These are phyloP conservation scores for Colletotrichum sp. DNA, from an alignment of 2,329 filamentous ascomycete species.

Conservation along the genomic window DNA sequence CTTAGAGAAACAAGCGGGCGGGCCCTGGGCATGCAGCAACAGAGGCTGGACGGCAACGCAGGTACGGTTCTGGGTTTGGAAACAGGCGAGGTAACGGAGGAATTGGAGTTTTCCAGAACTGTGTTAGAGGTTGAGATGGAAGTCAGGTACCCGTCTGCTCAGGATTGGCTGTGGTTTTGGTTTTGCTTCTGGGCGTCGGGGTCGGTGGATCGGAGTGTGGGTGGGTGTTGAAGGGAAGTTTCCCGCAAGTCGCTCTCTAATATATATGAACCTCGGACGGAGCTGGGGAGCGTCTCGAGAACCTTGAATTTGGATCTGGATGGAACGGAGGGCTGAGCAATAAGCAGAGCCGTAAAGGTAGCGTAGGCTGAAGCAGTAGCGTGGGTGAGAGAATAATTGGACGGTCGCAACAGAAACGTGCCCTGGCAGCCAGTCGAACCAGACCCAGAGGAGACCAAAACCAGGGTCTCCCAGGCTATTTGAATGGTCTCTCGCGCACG, in stretches of 20 bases:
- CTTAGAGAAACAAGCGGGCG: slow-evolving; percentile 29
- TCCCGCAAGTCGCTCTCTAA: slow-evolving; percentile 9
- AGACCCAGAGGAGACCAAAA: background rate
- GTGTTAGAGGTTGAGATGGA: slow-evolving; percentile 19
- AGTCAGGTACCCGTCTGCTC: background rate
- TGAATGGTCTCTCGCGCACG: slow-evolving; percentile 3
- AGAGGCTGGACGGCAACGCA: slow-evolving; percentile 8
- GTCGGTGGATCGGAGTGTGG: background rate
- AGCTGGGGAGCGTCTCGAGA: slow-evolving; percentile 12
- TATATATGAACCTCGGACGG: slow-evolving; percentile 21
- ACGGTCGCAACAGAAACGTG: background rate
- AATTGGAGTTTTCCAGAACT: background rate
- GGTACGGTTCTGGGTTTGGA: slow-evolving; percentile 10
- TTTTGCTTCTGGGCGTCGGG: background rate
- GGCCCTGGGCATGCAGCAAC: background rate
- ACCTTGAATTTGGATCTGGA: background rate
- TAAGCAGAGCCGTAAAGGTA: background rate
- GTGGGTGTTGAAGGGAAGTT: background rate
- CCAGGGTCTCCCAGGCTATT: slow-evolving; percentile 14
- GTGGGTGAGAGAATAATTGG: slow-evolving; percentile 14
- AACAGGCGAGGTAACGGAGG: slow-evolving; percentile 17
- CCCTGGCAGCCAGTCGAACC: background rate
- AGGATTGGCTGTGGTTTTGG: background rate
- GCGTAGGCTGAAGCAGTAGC: slow-evolving; percentile 12
- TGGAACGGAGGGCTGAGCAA: background rate